These are phyloP conservation scores for Drechslera avenae DNA, from an alignment of 2,329 filamentous ascomycete genomes.

Conservation along the genomic window DNA sequence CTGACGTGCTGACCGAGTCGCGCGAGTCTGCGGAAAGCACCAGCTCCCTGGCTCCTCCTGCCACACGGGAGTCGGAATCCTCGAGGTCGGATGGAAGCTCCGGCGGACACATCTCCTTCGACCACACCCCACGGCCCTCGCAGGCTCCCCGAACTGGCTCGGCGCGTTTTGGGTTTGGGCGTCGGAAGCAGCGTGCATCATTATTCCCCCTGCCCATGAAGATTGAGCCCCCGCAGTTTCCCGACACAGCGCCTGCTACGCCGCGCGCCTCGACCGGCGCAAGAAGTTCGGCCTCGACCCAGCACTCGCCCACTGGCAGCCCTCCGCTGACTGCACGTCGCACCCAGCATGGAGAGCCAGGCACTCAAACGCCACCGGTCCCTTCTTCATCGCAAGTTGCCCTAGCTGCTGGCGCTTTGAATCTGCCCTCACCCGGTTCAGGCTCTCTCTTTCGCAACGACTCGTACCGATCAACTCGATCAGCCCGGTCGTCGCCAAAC, in stretches of 20 bases:
- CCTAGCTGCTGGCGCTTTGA: constrained; percentile 54
- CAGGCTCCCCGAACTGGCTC: constrained; percentile 70
- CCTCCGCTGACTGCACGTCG: constrained; percentile 44
- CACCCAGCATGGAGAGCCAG: constrained; percentile 37
- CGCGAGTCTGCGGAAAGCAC: constrained; percentile 66
- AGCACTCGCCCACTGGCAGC: constrained; percentile 44
- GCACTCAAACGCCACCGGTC: constrained; percentile 40
- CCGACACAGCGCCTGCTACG: constrained; percentile 53
- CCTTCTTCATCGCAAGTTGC: constrained; percentile 61
- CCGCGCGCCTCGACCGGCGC: constrained; percentile 51
- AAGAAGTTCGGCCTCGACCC: constrained; percentile 41
- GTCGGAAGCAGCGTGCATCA: constrained; percentile 71
- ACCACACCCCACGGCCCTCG: constrained; percentile 40
- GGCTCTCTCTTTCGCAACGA: constrained; percentile 62
- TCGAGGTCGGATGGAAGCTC: constrained; percentile 88
- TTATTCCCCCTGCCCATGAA: constrained; percentile 90
- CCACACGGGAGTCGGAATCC: constrained; percentile 77
- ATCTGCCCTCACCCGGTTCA: constrained; percentile 52
- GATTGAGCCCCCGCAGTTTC: constrained; percentile 56
- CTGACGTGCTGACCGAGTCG: constrained; percentile 60
- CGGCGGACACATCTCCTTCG: constrained; percentile 51
- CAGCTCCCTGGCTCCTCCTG: constrained; percentile 66
- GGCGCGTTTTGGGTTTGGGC: constrained; percentile 71
- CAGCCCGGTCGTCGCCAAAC: constrained; percentile 62
- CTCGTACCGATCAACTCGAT: constrained; percentile 69